Percentiles rank a stretch among this genome's conserved stretches.
Evolutionary conservation across 257 asterid species (phyloP).

Genomic region (Capsicum chinense): DNA sequence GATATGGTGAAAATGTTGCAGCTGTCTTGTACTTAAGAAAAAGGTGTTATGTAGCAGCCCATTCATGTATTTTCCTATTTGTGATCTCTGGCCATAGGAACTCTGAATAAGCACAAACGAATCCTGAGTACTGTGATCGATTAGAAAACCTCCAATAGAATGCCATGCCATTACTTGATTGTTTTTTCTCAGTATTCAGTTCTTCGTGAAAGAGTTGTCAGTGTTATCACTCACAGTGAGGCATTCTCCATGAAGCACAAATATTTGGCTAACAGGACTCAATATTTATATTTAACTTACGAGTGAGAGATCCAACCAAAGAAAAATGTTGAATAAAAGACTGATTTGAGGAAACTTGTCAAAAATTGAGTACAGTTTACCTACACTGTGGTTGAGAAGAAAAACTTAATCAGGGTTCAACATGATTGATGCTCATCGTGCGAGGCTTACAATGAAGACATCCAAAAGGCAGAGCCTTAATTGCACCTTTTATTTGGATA

Average conservation of each 20-base stretch:
- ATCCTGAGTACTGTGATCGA: neutral
- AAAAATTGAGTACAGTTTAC: neutral
- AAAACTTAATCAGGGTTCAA: neutral
- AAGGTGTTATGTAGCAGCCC: neutral
- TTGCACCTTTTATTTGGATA: neutral
- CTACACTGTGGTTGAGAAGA: slow-evolving; percentile 17
- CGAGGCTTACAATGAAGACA: neutral
- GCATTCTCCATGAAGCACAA: neutral
- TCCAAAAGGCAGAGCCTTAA: neutral
- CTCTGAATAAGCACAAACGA: neutral
- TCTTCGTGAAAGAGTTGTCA: neutral
- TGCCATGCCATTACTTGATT: neutral
- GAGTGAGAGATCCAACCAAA: neutral
- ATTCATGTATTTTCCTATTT: neutral
- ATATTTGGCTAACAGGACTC: neutral
- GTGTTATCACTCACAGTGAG: neutral
- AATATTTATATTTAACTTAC: neutral
- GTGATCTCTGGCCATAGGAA: neutral
- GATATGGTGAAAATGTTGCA: neutral
- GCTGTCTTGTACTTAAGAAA: neutral
- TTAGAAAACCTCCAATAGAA: neutral
- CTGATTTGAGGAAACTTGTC: neutral
- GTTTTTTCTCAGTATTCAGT: neutral
- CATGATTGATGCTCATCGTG: neutral
- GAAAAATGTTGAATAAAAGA: slow-evolving; percentile 3